Evolutionary conservation across 805 yeast genomes (phyloP), one percentile per base, ranked within the genome.

Genomic region (Lipomyces sp.): DNA sequence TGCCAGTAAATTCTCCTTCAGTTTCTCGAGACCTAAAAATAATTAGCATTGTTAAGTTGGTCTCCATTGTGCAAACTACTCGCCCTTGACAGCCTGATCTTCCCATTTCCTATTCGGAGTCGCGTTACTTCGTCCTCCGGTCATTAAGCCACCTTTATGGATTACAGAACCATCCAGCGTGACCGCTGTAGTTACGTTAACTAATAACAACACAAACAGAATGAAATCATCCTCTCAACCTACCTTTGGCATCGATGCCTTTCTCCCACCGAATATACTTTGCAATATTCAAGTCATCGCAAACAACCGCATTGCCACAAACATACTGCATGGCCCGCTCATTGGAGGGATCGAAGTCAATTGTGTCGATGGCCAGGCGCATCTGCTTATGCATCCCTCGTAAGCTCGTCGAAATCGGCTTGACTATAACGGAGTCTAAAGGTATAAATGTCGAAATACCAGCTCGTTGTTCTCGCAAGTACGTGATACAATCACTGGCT

Each of bases 401-500:
- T 37, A 89, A 77, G 59, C 82, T 80, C 32, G 84, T 80, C 60
- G 85, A 83, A 58, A 87, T 81, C 4, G 87, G 80, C 45, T 79
- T 82, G 1, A 86, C 85, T 7, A 81, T 84, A 39, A 95, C 87
- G 1, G 92, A 83, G 73, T 92, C 95, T 60, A 95, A 79, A 0
- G 99, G 98, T 66, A 95, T 89, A 73, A 95, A 93, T 0, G 96
- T 86, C 0, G 95, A 92, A 6, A 84, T 83, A 57, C 98, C 98
- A 11, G 89, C 81, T 70, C 97, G 83, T 75, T 94, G 94, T 70
- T 90, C 93, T 73, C 92, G 90, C 75, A 94, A 80, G 64, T 88
- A 89, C 7, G 86, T 85, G 69, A 95, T 89, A 75, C 96, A 90
- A 67, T 87, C 86, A 64, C 86, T 85, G 0, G 96, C 96, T 30